These are phyloP conservation scores for Massariosphaeria phaeospora DNA, from an alignment of 495 filamentous ascomycete genomes.

Conservation along the genomic window DNA sequence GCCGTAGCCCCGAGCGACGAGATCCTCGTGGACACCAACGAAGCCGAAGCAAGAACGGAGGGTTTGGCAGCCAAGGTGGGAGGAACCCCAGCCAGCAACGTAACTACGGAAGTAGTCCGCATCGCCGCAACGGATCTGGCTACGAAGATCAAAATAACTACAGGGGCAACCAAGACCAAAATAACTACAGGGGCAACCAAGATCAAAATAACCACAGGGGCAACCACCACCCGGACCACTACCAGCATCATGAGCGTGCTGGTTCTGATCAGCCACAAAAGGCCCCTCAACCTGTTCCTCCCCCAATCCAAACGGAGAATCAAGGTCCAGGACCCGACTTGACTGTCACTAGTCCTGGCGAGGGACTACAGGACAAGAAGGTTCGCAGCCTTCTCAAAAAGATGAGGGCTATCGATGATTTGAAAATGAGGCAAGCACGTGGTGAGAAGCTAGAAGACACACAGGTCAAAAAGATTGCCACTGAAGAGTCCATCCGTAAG, in stretches of 20 bases:
- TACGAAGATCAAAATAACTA: conserved; percentile 22
- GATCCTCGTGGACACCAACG: conserved; percentile 50
- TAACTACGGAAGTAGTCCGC: conserved; percentile 38
- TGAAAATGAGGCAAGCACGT: conserved; percentile 89
- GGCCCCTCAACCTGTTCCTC: neutral
- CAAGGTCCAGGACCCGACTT: conserved; percentile 42
- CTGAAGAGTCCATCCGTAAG: conserved; percentile 72
- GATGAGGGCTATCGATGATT: conserved; percentile 91
- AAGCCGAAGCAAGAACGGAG: conserved; percentile 54
- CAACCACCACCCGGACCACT: conserved; percentile 27
- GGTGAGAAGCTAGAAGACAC: conserved; percentile 98
- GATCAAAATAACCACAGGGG: conserved; percentile 17
- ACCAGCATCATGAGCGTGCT: no score
- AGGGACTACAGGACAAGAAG: conserved; percentile 73
- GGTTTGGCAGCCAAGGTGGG: conserved; percentile 25
- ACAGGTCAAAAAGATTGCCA: conserved; percentile 96
- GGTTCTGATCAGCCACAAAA: conserved; percentile 15
- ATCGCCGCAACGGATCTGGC: conserved; percentile 28
- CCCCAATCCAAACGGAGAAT: conserved; percentile 18
- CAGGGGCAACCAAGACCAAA: conserved; percentile 30
- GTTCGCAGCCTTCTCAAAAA: conserved; percentile 89
- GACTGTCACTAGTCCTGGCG: conserved; percentile 46
- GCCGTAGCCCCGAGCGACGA: conserved; percentile 62
- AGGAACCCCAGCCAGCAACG: conserved; percentile 37
- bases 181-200: neutral